Conservation (phyloP, 2,329 filamentous ascomycete species). For the Talaromyces marneffei region DNA sequence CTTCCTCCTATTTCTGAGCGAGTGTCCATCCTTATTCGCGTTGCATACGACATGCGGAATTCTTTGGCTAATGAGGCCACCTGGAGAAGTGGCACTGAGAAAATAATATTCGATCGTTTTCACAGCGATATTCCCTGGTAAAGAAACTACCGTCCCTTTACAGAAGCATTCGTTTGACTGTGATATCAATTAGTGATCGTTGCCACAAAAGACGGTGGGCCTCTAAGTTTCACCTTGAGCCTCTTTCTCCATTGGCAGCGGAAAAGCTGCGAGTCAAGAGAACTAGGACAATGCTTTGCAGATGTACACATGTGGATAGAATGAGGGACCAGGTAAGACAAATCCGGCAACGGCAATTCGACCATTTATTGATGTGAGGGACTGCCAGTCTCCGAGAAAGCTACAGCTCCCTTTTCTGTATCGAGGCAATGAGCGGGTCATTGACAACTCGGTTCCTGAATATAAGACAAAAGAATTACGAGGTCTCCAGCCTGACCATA, state of each 20-base stretch:
- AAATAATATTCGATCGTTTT: neutral
- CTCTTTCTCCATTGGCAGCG: neutral
- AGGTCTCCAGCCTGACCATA: neutral
- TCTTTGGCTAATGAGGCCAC: slow-evolving; percentile 2
- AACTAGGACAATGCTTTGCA: neutral
- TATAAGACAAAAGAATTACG: neutral
- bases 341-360: neutral
- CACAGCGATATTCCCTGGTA: neutral
- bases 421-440: neutral
- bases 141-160: neutral
- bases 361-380: neutral
- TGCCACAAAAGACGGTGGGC: slow-evolving; percentile 4
- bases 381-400: neutral
- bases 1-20: neutral
- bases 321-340: neutral
- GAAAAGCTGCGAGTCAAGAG: neutral
- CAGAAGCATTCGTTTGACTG: neutral
- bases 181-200: neutral
- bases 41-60: neutral
- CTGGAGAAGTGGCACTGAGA: neutral
- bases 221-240: neutral
- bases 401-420: neutral
- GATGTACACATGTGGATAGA: neutral
- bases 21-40: neutral
- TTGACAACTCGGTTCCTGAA: slow-evolving; percentile 2